phyloP scores from a whole-genome alignment of 2,329 filamentous ascomycete species.

The Fusarium marasasianum region DNA sequence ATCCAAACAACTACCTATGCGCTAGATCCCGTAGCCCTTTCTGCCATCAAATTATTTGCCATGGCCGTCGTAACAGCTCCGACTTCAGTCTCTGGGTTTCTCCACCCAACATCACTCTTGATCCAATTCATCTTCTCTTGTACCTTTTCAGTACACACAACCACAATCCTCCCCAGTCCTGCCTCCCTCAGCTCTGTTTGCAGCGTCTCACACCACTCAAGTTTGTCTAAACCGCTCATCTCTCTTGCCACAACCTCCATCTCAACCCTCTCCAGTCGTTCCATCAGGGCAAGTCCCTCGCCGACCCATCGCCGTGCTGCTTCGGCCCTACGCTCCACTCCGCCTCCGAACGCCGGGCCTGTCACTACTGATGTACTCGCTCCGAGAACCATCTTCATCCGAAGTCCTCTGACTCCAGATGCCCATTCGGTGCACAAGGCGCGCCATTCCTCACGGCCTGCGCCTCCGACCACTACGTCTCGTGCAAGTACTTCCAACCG shows the following conservation, averaged over 20 bases:
- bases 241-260: slow-evolving; percentile 50
- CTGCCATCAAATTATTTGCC: neutral
- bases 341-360: slow-evolving; percentile 29
- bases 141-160: slow-evolving; percentile 42
- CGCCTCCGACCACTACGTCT: slow-evolving; percentile 47
- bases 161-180: slow-evolving; percentile 19
- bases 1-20: neutral
- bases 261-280: slow-evolving; percentile 50
- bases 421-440: slow-evolving; percentile 50
- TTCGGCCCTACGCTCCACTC: slow-evolving; percentile 26
- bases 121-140: slow-evolving; percentile 42
- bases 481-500: slow-evolving; percentile 53
- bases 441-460: slow-evolving; percentile 47
- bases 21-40: neutral
- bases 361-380: slow-evolving; percentile 34
- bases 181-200: slow-evolving; percentile 41
- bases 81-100: slow-evolving; percentile 6
- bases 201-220: slow-evolving; percentile 49
- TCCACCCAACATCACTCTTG: slow-evolving; percentile 30
- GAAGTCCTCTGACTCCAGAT: slow-evolving; percentile 50
- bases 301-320: slow-evolving; percentile 32
- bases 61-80: neutral
- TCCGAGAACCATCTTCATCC: slow-evolving; percentile 51
- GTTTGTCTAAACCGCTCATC: slow-evolving; percentile 46
- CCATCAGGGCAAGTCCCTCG: slow-evolving; percentile 47